Evolutionary conservation across 2,329 filamentous ascomycete genomes (phyloP), one percentile per base, ranked within the genome.

Genomic region (Colletotrichum tropicicola): DNA sequence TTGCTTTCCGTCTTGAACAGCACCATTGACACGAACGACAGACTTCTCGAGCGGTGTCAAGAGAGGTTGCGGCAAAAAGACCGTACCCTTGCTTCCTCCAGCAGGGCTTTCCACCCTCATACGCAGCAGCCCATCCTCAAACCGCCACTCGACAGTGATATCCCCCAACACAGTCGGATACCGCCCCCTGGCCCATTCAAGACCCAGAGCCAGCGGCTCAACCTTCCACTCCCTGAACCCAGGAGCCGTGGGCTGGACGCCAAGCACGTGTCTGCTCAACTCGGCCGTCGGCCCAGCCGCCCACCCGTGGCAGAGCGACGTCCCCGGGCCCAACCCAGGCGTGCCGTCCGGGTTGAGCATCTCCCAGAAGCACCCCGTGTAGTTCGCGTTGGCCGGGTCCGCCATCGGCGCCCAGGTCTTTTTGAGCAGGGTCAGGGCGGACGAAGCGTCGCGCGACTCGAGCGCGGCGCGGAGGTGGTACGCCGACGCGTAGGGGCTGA

Each of bases 301-400:
- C 76, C 75, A 78, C 1, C 71, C 75, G 51, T 78, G 75, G 37
- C 76, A 77, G 1, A 78, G 60, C 17, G 72, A 74, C 2, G 76
- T 78, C 1, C 30, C 21, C 7, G 67, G 4, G 0, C 73, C 73
- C 3, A 76, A 66, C 2, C 70, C 73, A 1, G 73, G 73, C 6
- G 35, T 55, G 1, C 73, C 74, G 8, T 67, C 59, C 3, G 55
- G 28, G 23, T 70, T 52, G 9, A 75, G 56, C 0, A 71, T 72
- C 64, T 77, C 74, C 73, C 73, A 77, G 68, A 76, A 75, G 6
- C 57, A 67, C 19, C 70, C 70, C 0, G 73, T 75, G 51, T 75
- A 74, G 47, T 75, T 77, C 2, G 59, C 65, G 15, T 71, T 65
- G 0, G 6, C 1, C 0, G 62, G 55, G 19, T 73, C 52, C 1